Conservation (phyloP, 176 grass and related monocot genomes). For the Aegilops sharonensis region DNA sequence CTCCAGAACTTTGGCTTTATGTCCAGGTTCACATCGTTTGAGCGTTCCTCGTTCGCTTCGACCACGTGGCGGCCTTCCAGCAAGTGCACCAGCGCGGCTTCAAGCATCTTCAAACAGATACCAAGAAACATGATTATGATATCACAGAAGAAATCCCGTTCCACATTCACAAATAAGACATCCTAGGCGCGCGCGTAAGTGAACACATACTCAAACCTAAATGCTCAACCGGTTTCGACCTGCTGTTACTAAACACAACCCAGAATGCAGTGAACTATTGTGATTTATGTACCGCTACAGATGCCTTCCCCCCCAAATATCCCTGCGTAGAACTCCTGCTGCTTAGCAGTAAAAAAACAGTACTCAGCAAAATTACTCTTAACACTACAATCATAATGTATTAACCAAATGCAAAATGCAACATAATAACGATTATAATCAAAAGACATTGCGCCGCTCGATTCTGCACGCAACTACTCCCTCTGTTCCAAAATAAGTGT, state of each 20-base stretch:
- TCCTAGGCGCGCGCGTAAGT: background rate
- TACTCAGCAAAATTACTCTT: background rate
- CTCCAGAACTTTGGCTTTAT: constrained; percentile 75
- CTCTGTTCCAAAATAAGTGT: too few species aligned
- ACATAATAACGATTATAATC: background rate
- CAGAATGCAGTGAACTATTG: background rate
- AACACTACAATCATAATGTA: background rate
- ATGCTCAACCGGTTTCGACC: background rate
- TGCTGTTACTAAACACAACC: background rate
- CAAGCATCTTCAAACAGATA: constrained; percentile 56
- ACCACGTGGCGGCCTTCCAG: constrained; percentile 78
- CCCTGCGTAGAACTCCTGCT: background rate
- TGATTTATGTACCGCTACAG: background rate
- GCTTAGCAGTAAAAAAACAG: constrained; percentile 6
- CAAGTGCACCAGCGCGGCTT: constrained; percentile 62
- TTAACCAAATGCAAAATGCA: constrained; percentile 1
- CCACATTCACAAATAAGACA: background rate
- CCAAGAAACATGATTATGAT: background rate
- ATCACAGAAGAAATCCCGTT: background rate
- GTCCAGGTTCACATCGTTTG: constrained; percentile 44
- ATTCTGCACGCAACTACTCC: background rate
- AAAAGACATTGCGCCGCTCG: background rate
- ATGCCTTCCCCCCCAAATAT: background rate
- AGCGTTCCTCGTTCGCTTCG: constrained; percentile 45
- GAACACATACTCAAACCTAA: background rate